Evolutionary conservation across 192 early-diverging fungal species (phyloP).

Genomic region (Haplosporangium gracile): DNA sequence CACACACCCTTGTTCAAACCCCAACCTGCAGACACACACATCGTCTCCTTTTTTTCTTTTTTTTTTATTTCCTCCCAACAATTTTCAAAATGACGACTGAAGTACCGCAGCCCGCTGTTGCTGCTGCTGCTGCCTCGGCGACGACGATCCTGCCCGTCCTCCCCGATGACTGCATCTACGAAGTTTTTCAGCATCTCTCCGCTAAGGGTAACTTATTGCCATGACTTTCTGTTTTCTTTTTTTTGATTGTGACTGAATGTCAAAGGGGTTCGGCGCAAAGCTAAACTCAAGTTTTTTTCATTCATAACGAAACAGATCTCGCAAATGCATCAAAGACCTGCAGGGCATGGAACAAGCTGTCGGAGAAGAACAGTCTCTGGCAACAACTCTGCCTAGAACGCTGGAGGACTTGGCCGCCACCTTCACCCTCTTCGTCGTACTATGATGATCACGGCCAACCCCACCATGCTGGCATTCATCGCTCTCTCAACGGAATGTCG

Average conservation of each 20-base stretch:
- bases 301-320: conserved; percentile 21
- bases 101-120: neutral
- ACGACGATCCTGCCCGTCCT: conserved; percentile 4
- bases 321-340: conserved; percentile 27
- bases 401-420: conserved; percentile 48
- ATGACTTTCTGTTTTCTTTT: neutral
- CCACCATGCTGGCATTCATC: neutral
- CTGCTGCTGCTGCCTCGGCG: neutral
- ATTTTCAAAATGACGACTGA: neutral
- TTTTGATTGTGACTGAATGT: neutral
- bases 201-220: conserved; percentile 26
- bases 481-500: conserved; percentile 19
- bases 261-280: too few species aligned
- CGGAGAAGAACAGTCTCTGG: conserved; percentile 45
- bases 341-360: conserved; percentile 30
- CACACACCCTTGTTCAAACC: neutral
- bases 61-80: neutral
- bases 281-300: neutral
- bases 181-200: conserved; percentile 36
- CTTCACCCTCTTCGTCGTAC: conserved; percentile 18
- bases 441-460: conserved; percentile 12
- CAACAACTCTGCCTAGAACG: conserved; percentile 36
- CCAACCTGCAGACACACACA: neutral
- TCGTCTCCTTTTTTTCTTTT: neutral
- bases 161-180: conserved; percentile 49